Base-by-base conservation (phyloP, 805 yeast genomes). In the Yarrowia phangngaensis region DNA sequence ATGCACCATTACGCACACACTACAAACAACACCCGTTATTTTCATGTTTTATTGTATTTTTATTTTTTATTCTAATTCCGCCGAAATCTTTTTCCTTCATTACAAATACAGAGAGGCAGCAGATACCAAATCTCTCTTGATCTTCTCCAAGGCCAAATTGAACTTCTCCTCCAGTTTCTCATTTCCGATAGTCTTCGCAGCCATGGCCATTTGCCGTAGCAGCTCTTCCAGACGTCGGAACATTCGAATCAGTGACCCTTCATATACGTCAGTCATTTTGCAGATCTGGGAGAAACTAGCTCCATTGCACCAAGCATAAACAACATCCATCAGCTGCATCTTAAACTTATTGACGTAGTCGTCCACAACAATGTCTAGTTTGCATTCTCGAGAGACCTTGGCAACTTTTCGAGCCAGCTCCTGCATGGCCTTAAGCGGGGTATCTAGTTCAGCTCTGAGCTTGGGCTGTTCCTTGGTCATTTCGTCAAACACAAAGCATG, bases 261-360 rank as follows among this genome's bases (percentile, higher is more conserved):
- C 99, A 58, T 90, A 92, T 33, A 92, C 97, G 62, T 92, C 98
- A 0, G 98, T 92, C 96, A 92, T 88, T 66, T 90, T 90, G 70
- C 97, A 90, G 54, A 92, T 90, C 64, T 90, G 96, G 0, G 97
- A 90, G 66, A 92, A 92, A 0, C 92, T 71, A 6, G 95, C 96
- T 14, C 97, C 97, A 62, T 83, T 82, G 65, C 96, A 87, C 99
- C 99, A 92, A 38, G 90, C 84, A 65, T 70, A 87, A 1, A 92
- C 96, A 45, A 92, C 97, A 64, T 89, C 97, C 97, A 92, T 90
- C 53, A 92, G 73, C 62, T 92, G 95, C 14, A 88, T 82, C 67
- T 95, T 80, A 71, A 92, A 94, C 20, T 83, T 75, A 62, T 88
- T 95, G 30, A 92, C 83, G 61, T 92, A 92, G 51, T 89, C 97